Percentiles rank a stretch among this genome's conserved stretches.
These are phyloP conservation scores for Tylopilus sp. DNA, from an alignment of 768 basidiomycete species.

Conservation along the genomic window DNA sequence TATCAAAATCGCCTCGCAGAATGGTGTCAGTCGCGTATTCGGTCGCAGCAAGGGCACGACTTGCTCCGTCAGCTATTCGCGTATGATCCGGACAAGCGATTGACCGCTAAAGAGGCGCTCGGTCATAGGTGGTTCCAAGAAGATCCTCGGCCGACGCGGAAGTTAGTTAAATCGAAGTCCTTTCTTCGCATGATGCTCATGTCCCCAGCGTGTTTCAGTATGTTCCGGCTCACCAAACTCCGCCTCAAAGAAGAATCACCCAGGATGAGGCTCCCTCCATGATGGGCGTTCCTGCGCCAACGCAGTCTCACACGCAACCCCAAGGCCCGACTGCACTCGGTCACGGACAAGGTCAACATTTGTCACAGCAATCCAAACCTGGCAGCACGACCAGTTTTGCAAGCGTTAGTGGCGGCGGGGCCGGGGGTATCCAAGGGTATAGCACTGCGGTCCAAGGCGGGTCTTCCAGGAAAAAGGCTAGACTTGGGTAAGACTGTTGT, in stretches of 20 bases:
- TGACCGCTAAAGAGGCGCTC: slow-evolving; percentile 80
- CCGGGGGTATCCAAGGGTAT: slow-evolving; percentile 32
- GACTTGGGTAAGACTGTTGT: slow-evolving; percentile 40
- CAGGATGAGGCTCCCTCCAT: slow-evolving; percentile 90
- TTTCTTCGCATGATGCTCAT: slow-evolving; percentile 4
- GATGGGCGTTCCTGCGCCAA: slow-evolving; percentile 61
- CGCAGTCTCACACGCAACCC: slow-evolving; percentile 40
- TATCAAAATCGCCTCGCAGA: slow-evolving; percentile 59
- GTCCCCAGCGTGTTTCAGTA: slow-evolving; percentile 71
- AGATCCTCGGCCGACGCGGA: slow-evolving; percentile 79
- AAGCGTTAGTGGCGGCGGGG: slow-evolving; percentile 61
- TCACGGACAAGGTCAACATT: slow-evolving; percentile 45
- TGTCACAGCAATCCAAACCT: slow-evolving; percentile 43
- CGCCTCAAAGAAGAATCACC: slow-evolving; percentile 85
- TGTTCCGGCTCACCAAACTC: slow-evolving; percentile 61
- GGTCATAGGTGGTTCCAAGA: slow-evolving; percentile 90
- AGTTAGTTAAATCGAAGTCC: slow-evolving; percentile 49
- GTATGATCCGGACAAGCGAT: slow-evolving; percentile 85
- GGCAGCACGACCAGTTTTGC: slow-evolving; percentile 63
- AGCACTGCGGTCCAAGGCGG: slow-evolving; percentile 32
- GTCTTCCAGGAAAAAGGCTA: slow-evolving; percentile 56
- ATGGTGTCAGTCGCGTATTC: slow-evolving; percentile 73
- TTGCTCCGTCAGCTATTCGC: slow-evolving; percentile 83
- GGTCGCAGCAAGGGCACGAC: slow-evolving; percentile 65
- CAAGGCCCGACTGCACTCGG: slow-evolving; percentile 43